Evolutionary conservation across 2,329 filamentous ascomycete genomes (phyloP).

Genomic region (Penicillium sp.): DNA sequence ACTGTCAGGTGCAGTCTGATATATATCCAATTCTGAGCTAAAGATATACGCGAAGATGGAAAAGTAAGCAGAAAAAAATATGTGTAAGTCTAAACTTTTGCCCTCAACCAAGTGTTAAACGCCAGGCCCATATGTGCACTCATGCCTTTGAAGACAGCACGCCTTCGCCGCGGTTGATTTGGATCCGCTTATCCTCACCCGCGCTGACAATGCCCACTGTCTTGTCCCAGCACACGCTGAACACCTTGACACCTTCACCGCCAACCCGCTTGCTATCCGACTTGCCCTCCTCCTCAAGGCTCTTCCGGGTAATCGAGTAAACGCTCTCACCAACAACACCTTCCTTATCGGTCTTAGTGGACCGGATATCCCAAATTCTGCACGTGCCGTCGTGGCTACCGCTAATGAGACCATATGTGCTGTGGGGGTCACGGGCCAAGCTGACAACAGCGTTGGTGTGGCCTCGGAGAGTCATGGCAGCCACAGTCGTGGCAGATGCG

Average conservation of each 20-base stretch:
- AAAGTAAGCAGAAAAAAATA: conserved; percentile 9
- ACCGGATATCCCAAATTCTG: conserved; percentile 86
- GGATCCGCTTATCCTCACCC: conserved; percentile 90
- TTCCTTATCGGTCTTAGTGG: conserved; percentile 58
- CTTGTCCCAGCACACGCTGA: conserved; percentile 81
- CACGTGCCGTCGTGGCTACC: conserved; percentile 92
- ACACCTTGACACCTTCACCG: conserved; percentile 86
- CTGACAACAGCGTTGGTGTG: conserved; percentile 72
- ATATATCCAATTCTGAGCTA: conserved; percentile 7
- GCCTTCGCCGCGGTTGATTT: conserved; percentile 73
- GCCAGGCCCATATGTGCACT: conserved; percentile 29
- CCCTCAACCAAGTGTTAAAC: conserved; percentile 31
- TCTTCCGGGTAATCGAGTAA: conserved; percentile 76
- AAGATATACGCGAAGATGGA: not conserved
- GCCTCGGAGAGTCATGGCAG: conserved; percentile 86
- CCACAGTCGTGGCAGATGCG: conserved; percentile 69
- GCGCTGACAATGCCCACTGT: conserved; percentile 85
- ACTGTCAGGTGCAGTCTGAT: not conserved
- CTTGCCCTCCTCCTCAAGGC: conserved; percentile 61
- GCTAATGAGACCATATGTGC: conserved; percentile 78
- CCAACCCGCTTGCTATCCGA: conserved; percentile 58
- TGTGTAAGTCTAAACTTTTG: conserved; percentile 30
- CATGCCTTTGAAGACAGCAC: conserved; percentile 36
- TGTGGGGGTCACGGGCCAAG: conserved; percentile 61
- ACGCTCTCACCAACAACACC: conserved; percentile 66